A percentile compares a stretch with the other conserved stretches of the same genome.
These are phyloP conservation scores for Kondoa subrosea DNA, from an alignment of 768 basidiomycete genomes.

Conservation along the genomic window DNA sequence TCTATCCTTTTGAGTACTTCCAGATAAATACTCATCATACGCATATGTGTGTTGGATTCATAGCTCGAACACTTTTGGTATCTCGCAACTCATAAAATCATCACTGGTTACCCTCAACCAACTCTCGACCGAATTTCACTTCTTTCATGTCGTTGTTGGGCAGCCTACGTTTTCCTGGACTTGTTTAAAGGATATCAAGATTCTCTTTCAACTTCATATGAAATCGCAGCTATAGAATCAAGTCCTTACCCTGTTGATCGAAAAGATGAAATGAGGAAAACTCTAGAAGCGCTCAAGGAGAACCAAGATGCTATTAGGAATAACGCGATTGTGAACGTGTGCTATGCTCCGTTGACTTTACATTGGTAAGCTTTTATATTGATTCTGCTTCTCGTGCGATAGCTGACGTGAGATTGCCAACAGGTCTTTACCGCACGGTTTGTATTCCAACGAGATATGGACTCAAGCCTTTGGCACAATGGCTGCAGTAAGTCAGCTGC, in stretches of 20 bases:
- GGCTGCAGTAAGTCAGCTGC: not conserved
- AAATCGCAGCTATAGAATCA: constrained; percentile 22
- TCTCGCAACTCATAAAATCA: constrained; percentile 11
- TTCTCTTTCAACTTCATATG: constrained; percentile 17
- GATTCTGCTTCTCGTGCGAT: not conserved
- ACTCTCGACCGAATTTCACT: constrained; percentile 35
- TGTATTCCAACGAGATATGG: not conserved
- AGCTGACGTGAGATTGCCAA: not conserved
- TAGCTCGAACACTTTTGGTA: constrained; percentile 28
- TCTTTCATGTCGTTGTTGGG: constrained; percentile 71
- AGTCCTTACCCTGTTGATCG: not conserved
- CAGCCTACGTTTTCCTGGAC: constrained; percentile 55
- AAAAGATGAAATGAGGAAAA: not conserved
- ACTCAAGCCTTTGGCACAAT: not conserved
- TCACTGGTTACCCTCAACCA: not conserved
- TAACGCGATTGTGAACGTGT: constrained; percentile 53
- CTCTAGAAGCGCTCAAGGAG: constrained; percentile 34
- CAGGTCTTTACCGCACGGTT: not conserved
- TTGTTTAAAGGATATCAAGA: constrained; percentile 34
- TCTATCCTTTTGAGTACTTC: not conserved
- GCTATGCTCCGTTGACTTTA: constrained; percentile 59
- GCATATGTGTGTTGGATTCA: not conserved
- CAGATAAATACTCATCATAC: too few species aligned
- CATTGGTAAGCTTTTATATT: constrained; percentile 53
- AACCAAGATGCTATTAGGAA: constrained; percentile 55